phyloP scores from a whole-genome alignment of 129 eudicot genomes.

The Solidago caesia region DNA sequence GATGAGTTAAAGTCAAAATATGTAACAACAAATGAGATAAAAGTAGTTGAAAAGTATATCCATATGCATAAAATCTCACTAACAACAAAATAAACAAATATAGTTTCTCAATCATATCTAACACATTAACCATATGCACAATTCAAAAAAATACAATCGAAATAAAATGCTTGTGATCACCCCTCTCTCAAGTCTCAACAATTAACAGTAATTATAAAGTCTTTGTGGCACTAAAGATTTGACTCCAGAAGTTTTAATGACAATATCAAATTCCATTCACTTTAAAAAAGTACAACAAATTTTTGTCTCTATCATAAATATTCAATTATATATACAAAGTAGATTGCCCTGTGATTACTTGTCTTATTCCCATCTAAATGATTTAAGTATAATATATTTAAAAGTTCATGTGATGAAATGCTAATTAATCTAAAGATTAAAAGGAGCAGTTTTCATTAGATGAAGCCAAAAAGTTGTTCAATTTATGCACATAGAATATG shows the following conservation, averaged over 20 bases:
- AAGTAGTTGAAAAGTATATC: too few species aligned
- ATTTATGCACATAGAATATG: conserved; percentile 9
- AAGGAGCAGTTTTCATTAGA: conserved; percentile 9
- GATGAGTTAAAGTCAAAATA: too few species aligned
- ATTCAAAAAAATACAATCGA: too few species aligned
- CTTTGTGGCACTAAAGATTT: not conserved
- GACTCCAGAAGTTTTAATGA: not conserved
- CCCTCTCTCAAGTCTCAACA: not conserved
- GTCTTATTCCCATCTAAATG: not conserved
- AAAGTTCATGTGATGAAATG: conserved; percentile 12
- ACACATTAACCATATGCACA: too few species aligned
- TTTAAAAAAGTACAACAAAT: not conserved
- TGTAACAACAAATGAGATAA: too few species aligned
- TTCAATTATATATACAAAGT: not conserved
- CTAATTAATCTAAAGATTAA: conserved; percentile 9
- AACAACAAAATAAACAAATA: too few species aligned
- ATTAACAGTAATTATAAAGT: not conserved
- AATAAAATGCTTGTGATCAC: too few species aligned
- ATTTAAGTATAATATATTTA: not conserved
- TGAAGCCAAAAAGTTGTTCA: conserved; percentile 29
- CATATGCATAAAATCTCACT: too few species aligned
- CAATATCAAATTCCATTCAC: not conserved
- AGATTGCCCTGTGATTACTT: conserved; percentile 6
- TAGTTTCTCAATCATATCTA: too few species aligned
- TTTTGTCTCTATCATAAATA: not conserved